Evolutionary conservation across 805 yeast species (phyloP), one percentile per base, ranked within the genome.

Genomic region (Metschnikowia gruessii): DNA sequence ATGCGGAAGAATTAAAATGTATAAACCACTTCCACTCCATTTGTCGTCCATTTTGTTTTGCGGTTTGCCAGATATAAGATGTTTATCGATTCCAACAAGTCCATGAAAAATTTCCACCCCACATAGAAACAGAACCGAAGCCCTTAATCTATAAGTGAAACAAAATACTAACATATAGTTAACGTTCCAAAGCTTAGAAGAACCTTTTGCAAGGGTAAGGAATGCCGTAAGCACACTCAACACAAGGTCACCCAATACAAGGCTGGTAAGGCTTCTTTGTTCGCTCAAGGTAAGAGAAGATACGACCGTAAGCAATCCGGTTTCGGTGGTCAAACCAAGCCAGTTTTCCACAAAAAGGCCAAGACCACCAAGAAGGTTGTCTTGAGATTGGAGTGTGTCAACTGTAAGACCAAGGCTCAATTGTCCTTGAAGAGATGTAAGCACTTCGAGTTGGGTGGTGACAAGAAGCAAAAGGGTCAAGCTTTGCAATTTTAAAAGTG

Each of bases 291-390:
- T 86, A 94, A 95, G 92, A 90, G 99, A 85, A 91, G 99, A 84
- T 94, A 94, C 83, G 99, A 94, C 92, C 96, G 99, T 81, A 94
- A 94, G 81, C 99, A 94, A 83, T 75, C 87, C 69, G 99, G 99
- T 90, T 94, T 83, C 81, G 99, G 99, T 88, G 99, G 99, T 88
- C 99, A 94, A 83, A 94, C 99, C 80, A 94, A 90, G 84, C 99
- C 85, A 74, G 86, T 94, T 80, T 94, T 94, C 97, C 98, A 90
- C 87, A 94, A 94, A 88, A 94, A 94, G 80, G 99, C 99, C 69
- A 94, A 94, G 90, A 94, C 98, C 66, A 94, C 99, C 83, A 94
- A 94, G 90, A 94, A 94, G 87, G 96, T 94, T 75, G 99, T 94
- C 62, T 86, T 94, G 74, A 92, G 97, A 83, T 85, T 94, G 73